A percentile compares a stretch with the other conserved stretches of the same genome.
Evolutionary conservation across 139 green algal genomes (phyloP).

Genomic region (Axilococcus clingmanii): DNA sequence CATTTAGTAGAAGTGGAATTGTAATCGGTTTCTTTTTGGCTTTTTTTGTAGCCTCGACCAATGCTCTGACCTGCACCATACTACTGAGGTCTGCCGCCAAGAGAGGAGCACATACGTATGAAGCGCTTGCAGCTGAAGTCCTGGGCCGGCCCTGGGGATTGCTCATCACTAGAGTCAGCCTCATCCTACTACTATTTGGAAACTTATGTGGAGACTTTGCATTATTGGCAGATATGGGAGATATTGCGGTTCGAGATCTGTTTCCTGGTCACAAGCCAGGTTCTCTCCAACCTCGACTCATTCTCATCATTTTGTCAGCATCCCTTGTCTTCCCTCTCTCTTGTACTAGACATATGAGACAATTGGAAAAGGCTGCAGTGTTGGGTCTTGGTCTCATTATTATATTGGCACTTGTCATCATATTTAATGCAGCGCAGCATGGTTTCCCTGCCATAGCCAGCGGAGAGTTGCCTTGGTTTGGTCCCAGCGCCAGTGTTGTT

Average conservation of each 20-base stretch:
- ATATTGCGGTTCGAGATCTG: conserved; percentile 21
- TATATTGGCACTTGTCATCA: conserved; percentile 37
- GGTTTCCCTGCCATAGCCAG: conserved; percentile 52
- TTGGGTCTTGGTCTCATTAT: conserved; percentile 53
- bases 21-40: conserved; percentile 39
- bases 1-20: conserved; percentile 56
- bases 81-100: conserved; percentile 41
- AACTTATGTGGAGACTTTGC: conserved; percentile 63
- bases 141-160: neutral
- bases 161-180: conserved; percentile 44
- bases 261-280: neutral
- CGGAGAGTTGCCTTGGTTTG: conserved; percentile 51
- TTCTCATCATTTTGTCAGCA: neutral
- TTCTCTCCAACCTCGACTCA: neutral
- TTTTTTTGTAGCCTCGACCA: conserved; percentile 44
- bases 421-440: neutral
- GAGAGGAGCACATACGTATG: conserved; percentile 44
- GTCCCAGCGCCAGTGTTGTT: neutral
- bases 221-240: conserved; percentile 55
- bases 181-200: conserved; percentile 70
- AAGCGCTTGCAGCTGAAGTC: conserved; percentile 33
- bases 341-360: neutral
- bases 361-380: conserved; percentile 51
- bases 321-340: conserved; percentile 7
- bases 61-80: conserved; percentile 50